Base-by-base conservation (phyloP, 305 asterid genomes). In the Coffea humblotiana region DNA sequence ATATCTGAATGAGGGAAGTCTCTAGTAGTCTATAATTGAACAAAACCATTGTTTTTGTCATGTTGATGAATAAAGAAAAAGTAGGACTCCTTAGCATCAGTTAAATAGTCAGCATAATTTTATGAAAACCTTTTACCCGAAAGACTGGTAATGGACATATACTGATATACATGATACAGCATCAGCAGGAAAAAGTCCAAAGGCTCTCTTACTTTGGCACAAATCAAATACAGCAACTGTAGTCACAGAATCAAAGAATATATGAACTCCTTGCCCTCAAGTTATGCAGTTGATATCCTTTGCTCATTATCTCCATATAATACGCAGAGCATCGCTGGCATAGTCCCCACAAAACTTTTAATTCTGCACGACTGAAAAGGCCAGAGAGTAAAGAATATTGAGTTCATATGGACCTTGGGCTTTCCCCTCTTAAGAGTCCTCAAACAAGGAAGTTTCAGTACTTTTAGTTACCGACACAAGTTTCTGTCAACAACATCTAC, bases 281-380 rank as follows among this genome's bases (percentile, higher is more conserved):
- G 6, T 35, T 9, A 23, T 19, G 68, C 37, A 54, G 25, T 29
- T 8, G 68, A 32, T 37, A 56, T 74, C 37, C 6, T 16, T 56
- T 74, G 12, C 65, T 75, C 47, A 75, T 75, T 25, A 60, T 61
- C 8, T 29, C 18, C 73, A 64, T 64, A 65, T 64, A 77, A 77
- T 77, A 65, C 64, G 48, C 18, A 25, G 51, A 29, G 77, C 43
- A 64, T 48, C 49, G 49, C 43, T 29, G 0, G 49, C 51, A 75
- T 14, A 66, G 74, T 56, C 48, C 56, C 63, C 64, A 45, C 65
- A 48, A 29, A 2, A 48, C 64, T 49, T 77, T 77, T 65, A 37
- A 52, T 29, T 27, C 32, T 48, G 70, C 65, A 49, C 74, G 14
- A 77, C 19, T 65, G 80, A 49, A 77, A 77, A 66, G 80, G 66